These are phyloP conservation scores for Guyanaporus albipodus DNA, from an alignment of 768 basidiomycete species.

Conservation along the genomic window DNA sequence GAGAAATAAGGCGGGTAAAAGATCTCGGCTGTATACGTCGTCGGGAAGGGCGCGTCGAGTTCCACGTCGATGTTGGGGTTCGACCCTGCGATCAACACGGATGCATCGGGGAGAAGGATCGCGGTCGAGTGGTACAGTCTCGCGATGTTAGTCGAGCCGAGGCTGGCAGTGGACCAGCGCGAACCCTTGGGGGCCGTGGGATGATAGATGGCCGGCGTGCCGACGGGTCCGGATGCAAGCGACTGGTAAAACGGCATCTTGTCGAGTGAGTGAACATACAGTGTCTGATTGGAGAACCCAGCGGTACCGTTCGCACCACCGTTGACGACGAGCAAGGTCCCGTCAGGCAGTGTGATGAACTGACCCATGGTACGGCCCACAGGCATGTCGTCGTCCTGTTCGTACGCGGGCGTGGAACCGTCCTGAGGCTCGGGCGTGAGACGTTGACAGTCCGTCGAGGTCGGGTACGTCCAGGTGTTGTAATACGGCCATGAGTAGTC, in stretches of 20 bases:
- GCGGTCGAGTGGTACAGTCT: constrained; percentile 91
- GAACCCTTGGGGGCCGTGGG: constrained; percentile 65
- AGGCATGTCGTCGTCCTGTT: constrained; percentile 71
- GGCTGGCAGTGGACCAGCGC: constrained; percentile 68
- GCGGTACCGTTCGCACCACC: constrained; percentile 86
- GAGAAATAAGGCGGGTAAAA: constrained; percentile 93
- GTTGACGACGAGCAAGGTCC: constrained; percentile 75
- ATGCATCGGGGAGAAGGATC: constrained; percentile 83
- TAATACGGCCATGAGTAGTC: constrained; percentile 70
- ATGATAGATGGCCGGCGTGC: constrained; percentile 80
- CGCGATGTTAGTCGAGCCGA: constrained; percentile 60
- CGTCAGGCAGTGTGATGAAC: constrained; percentile 79
- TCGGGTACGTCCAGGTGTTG: constrained; percentile 69
- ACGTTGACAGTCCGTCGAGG: constrained; percentile 71
- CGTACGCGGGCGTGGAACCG: constrained; percentile 55
- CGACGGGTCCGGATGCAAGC: constrained; percentile 75
- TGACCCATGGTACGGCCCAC: constrained; percentile 87
- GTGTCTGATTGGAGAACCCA: constrained; percentile 66
- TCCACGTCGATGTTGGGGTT: constrained; percentile 91
- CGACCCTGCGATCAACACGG: constrained; percentile 85
- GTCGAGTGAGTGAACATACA: constrained; percentile 36
- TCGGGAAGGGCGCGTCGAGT: constrained; percentile 56
- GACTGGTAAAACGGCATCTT: constrained; percentile 71
- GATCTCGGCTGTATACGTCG: constrained; percentile 76
- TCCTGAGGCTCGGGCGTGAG: constrained; percentile 83